phyloP scores from a whole-genome alignment of 352 stramenopile genomes.

The Phytophthora pseudosyringae region DNA sequence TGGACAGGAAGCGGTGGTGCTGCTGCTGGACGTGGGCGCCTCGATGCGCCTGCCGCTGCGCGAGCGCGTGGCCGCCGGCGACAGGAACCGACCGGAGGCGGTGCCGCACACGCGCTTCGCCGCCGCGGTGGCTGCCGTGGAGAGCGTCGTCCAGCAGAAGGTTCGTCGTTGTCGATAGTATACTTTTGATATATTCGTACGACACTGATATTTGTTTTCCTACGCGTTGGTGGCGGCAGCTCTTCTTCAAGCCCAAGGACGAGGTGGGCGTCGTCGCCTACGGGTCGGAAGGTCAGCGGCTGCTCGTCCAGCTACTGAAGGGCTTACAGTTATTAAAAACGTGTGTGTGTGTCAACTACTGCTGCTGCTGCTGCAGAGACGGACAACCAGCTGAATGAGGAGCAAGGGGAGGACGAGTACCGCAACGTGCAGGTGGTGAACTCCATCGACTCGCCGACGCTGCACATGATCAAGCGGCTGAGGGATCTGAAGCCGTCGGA shows the following conservation, averaged over 20 bases:
- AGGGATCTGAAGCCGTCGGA: constrained; percentile 39
- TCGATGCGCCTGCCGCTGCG: constrained; percentile 68
- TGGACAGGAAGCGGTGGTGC: constrained; percentile 65
- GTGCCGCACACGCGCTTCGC: constrained; percentile 64
- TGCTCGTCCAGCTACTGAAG: not conserved
- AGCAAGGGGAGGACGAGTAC: constrained; percentile 67
- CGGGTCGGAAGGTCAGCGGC: constrained; percentile 51
- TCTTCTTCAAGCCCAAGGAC: constrained; percentile 85
- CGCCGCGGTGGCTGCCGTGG: constrained; percentile 59
- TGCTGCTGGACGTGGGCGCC: constrained; percentile 69
- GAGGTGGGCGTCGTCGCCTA: constrained; percentile 83
- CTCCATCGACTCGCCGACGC: constrained; percentile 64
- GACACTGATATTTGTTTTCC: not conserved
- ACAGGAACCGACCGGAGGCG: constrained; percentile 18
- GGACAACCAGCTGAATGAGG: constrained; percentile 80
- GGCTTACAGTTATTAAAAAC: not conserved
- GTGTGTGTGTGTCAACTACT: not conserved
- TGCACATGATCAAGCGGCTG: constrained; percentile 69
- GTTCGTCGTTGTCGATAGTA: constrained; percentile 13
- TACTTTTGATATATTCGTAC: not conserved
- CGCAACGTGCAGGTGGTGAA: constrained; percentile 67
- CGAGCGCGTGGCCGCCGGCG: constrained; percentile 36
- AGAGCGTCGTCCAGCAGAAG: constrained; percentile 78
- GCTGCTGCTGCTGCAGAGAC: constrained; percentile 47
- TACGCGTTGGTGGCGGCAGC: constrained; percentile 27